Conservation (phyloP, 192 early-diverging fungal genomes). For the Coemansia sp. region DNA sequence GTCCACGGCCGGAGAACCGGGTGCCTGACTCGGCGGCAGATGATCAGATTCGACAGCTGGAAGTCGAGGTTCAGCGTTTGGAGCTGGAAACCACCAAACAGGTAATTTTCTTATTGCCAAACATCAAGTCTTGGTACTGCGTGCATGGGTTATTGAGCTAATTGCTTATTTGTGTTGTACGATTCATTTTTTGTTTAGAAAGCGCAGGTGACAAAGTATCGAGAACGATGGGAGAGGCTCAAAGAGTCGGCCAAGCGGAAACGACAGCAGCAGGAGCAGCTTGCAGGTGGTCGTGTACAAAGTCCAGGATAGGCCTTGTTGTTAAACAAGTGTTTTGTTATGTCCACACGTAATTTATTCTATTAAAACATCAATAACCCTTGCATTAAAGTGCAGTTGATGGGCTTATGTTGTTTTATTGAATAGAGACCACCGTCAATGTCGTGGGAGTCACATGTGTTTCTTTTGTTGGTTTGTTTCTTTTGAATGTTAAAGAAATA, state of each 20-base stretch:
- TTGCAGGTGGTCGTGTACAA: neutral
- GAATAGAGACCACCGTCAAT: neutral
- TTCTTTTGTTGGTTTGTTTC: neutral
- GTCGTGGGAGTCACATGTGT: neutral
- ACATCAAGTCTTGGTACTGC: too few relatives aligned
- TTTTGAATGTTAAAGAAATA: neutral
- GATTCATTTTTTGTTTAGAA: slow-evolving; percentile 15
- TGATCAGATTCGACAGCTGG: slow-evolving; percentile 25
- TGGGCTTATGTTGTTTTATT: neutral
- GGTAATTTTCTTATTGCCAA: slow-evolving; percentile 15
- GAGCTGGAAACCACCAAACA: slow-evolving; percentile 41
- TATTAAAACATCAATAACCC: too few relatives aligned
- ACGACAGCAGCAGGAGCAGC: slow-evolving; percentile 39
- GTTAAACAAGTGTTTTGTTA: too few relatives aligned
- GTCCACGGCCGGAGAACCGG: slow-evolving; percentile 11
- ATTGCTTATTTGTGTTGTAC: too few relatives aligned
- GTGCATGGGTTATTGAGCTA: too few relatives aligned
- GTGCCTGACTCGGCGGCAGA: slow-evolving; percentile 1
- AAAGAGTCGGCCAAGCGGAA: slow-evolving; percentile 55
- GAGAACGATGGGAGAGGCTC: slow-evolving; percentile 52
- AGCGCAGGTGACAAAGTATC: slow-evolving; percentile 44
- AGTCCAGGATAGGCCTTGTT: neutral
- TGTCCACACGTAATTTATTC: too few relatives aligned
- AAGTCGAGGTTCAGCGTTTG: slow-evolving; percentile 28
- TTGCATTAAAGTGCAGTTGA: too few relatives aligned